Conservation (phyloP, 129 eudicot species). For the Saposhnikovia divaricata region DNA sequence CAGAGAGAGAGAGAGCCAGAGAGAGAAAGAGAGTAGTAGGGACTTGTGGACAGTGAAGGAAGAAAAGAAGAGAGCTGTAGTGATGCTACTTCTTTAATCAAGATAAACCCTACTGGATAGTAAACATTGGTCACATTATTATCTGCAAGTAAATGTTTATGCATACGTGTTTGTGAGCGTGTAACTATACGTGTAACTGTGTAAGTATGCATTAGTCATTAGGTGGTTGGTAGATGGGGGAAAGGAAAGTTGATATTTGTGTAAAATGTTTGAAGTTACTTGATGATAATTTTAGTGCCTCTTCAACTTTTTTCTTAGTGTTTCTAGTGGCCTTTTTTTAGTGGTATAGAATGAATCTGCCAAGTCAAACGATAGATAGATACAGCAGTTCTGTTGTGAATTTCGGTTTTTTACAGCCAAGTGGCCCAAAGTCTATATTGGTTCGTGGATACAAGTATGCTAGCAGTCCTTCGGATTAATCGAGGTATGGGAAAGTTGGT, state of each 20-base stretch:
- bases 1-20: too few relatives aligned
- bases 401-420: too few relatives aligned
- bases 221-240: background rate
- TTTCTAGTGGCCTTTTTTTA: background rate
- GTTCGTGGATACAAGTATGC: too few relatives aligned
- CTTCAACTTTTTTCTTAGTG: background rate
- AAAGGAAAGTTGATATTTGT: background rate
- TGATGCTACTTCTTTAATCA: background rate
- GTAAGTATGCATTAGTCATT: background rate
- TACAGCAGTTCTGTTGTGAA: background rate
- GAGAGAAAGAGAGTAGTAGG: background rate
- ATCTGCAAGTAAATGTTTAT: background rate
- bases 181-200: too few relatives aligned
- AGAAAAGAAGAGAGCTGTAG: conserved; percentile 3
- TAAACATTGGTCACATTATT: background rate
- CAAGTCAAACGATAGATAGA: background rate
- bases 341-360: background rate
- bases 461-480: too few relatives aligned
- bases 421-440: too few relatives aligned
- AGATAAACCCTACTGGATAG: background rate
- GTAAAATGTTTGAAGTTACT: background rate
- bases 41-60: background rate
- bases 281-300: background rate
- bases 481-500: too few relatives aligned
- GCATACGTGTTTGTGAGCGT: background rate